These are phyloP conservation scores for Casaregolazyma suthepensis DNA, from an alignment of 1,139 yeast genomes.

Conservation along the genomic window DNA sequence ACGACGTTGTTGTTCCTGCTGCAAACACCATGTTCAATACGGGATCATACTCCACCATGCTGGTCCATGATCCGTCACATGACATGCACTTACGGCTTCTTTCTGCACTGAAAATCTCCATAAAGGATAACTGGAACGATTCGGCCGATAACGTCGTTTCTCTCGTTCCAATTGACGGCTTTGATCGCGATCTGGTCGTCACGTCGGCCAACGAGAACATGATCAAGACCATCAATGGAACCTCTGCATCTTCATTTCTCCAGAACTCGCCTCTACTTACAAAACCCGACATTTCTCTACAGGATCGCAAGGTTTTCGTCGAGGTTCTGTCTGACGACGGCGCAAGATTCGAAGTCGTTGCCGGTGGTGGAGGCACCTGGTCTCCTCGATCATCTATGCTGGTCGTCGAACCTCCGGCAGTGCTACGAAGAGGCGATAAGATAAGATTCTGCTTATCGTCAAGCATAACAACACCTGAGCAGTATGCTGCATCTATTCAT, in stretches of 20 bases:
- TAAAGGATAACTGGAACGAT: conserved; percentile 10
- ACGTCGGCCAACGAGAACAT: conserved; percentile 48
- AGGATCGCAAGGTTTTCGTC: conserved; percentile 33
- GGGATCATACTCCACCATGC: conserved; percentile 26
- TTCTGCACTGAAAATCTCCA: conserved; percentile 11
- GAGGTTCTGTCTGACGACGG: conserved; percentile 12
- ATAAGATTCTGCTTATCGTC: conserved; percentile 42
- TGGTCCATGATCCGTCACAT: conserved; percentile 8
- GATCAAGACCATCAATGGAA: conserved; percentile 43
- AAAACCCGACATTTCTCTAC: conserved; percentile 35
- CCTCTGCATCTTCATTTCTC: conserved; percentile 48
- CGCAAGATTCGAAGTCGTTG: conserved; percentile 40
- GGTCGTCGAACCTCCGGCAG: conserved; percentile 53
- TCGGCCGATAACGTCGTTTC: conserved; percentile 17
- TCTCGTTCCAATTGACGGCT: conserved; percentile 18
- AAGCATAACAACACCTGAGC: conserved; percentile 13
- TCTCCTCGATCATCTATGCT: conserved; percentile 55
- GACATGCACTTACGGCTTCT: conserved; percentile 13
- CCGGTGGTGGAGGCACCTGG: conserved; percentile 62
- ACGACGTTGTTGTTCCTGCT: conserved; percentile 23
- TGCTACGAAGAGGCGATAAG: conserved; percentile 40
- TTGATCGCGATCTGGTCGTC: conserved; percentile 29
- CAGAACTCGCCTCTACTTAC: conserved; percentile 41
- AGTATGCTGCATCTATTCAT: conserved; percentile 13
- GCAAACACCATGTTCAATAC: conserved; percentile 33